phyloP scores from a whole-genome alignment of 495 filamentous ascomycete species.

The Penicillium roqueforti region DNA sequence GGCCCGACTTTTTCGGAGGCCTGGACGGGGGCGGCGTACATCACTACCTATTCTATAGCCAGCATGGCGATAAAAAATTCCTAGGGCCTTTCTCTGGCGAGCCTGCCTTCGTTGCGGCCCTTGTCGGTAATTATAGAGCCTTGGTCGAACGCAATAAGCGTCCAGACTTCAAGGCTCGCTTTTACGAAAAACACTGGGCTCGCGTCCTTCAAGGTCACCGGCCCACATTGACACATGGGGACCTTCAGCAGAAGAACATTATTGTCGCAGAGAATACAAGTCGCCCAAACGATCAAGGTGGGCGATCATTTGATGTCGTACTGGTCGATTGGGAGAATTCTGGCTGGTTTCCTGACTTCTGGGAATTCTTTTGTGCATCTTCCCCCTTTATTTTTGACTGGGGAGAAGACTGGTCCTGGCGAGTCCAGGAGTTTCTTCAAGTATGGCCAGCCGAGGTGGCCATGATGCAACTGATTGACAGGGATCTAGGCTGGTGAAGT shows the following conservation, averaged over 20 bases:
- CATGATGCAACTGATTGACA: constrained; percentile 22
- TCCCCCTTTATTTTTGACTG: constrained; percentile 16
- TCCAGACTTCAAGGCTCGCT: constrained; percentile 26
- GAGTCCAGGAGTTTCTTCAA: constrained; percentile 26
- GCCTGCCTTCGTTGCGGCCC: constrained; percentile 22
- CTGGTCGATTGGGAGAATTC: constrained; percentile 26
- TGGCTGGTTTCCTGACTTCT: constrained; percentile 28
- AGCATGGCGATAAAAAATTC: constrained; percentile 15
- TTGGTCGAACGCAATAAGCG: constrained; percentile 17
- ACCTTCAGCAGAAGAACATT: constrained; percentile 30
- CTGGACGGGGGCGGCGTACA: constrained; percentile 20
- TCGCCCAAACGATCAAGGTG: constrained; percentile 21
- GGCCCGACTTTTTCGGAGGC: constrained; percentile 21
- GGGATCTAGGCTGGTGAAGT: no score
- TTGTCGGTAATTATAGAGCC: constrained; percentile 23
- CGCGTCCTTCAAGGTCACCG: constrained; percentile 22
- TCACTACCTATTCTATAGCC: constrained; percentile 25
- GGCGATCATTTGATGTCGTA: constrained; percentile 24
- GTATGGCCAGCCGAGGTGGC: constrained; percentile 28
- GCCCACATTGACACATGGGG: constrained; percentile 29
- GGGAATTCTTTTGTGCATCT: constrained; percentile 28
- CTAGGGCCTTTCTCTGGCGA: constrained; percentile 24
- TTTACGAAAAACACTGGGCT: constrained; percentile 21
- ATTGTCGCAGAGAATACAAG: constrained; percentile 19
- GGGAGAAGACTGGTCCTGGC: constrained; percentile 27